Base-by-base conservation (phyloP, 805 yeast species). In the Lachancea meyersii region DNA sequence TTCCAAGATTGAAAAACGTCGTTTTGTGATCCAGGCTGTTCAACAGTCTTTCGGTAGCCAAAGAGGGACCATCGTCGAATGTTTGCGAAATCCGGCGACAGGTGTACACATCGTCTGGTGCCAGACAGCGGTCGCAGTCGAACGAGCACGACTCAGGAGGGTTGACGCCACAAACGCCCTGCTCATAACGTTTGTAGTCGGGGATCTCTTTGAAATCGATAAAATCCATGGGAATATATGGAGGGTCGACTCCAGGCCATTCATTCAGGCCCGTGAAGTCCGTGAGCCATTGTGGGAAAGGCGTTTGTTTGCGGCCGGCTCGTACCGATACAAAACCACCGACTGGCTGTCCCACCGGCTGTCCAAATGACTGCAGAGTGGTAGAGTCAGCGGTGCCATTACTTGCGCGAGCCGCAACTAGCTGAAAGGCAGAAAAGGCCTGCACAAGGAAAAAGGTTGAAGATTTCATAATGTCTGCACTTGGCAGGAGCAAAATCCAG, bases 31-130 rank as follows among this genome's bases (percentile, higher is more conserved):
- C 61, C 49, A 89, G 63, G n/a, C 69, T 63, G 3, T 69, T 64
- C 19, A 88, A 60, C 23, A 91, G 69, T 33, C 69, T 70, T 3
- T 75, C 67, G 0, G 97, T 89, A 18, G 77, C 72, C 0, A 77
- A 77, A 0, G 89, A 74, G 1, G 98, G 98, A 0, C 98, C 97
- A 60, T 91, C 97, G 60, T 91, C 98, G 63, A 91, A 91, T 0
- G 95, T 82, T 64, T 91, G 97, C 0, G 89, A 77, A 30, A 91
- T 67, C 36, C 69, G 67, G 2, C 80, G 76, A 60, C 97, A 89
- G 0, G 91, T 76, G 52, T 68, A 73, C 4, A 84, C 78, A 57
- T 89, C 97, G 61, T 84, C 93, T 28, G 67, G 73, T 19, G 79
- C 76, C 21, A 80, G 77, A 65, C 96, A 89, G 48, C 80, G 77